phyloP scores from a whole-genome alignment of 257 asterid genomes.

The Catharanthus roseus region DNA sequence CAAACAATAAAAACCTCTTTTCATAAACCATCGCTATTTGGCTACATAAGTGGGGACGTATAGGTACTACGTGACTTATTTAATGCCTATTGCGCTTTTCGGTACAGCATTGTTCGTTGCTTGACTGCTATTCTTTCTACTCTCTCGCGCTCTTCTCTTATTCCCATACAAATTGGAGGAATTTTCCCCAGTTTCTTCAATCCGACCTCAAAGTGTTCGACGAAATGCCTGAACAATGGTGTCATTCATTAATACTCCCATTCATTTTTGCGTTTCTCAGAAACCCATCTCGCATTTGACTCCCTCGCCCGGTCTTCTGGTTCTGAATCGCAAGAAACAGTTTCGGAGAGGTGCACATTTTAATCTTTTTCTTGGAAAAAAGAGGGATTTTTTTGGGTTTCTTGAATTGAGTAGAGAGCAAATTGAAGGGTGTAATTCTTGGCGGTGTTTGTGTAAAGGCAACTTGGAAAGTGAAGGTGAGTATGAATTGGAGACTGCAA shows the following conservation, averaged over 20 bases:
- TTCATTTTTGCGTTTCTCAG: slow-evolving; percentile 21
- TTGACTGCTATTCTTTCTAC: slow-evolving; percentile 17
- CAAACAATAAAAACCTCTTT: too few species aligned
- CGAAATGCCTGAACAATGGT: slow-evolving; percentile 90
- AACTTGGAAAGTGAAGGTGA: slow-evolving; percentile 49
- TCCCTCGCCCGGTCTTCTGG: slow-evolving; percentile 12
- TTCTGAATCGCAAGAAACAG: slow-evolving; percentile 19
- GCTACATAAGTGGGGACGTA: too few species aligned
- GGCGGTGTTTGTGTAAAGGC: slow-evolving; percentile 42
- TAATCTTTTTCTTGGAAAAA: slow-evolving; percentile 6
- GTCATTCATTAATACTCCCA: slow-evolving; percentile 31
- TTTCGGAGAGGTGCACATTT: neutral
- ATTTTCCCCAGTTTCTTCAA: neutral
- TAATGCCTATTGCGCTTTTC: slow-evolving; percentile 2
- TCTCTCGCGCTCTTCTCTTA: slow-evolving; percentile 8
- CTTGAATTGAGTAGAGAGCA: slow-evolving; percentile 21
- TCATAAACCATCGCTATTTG: too few species aligned
- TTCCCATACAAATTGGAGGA: neutral
- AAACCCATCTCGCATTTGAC: slow-evolving; percentile 23
- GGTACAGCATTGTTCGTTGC: slow-evolving; percentile 41
- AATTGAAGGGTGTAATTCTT: slow-evolving; percentile 12
- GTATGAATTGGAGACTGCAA: slow-evolving; percentile 60
- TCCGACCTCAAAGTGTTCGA: slow-evolving; percentile 22
- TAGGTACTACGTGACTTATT: too few species aligned
- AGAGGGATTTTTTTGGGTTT: slow-evolving; percentile 25